Evolutionary conservation across 1,284 basidiomycete species (phyloP).

Genomic region (Ceratobasidium sp.): DNA sequence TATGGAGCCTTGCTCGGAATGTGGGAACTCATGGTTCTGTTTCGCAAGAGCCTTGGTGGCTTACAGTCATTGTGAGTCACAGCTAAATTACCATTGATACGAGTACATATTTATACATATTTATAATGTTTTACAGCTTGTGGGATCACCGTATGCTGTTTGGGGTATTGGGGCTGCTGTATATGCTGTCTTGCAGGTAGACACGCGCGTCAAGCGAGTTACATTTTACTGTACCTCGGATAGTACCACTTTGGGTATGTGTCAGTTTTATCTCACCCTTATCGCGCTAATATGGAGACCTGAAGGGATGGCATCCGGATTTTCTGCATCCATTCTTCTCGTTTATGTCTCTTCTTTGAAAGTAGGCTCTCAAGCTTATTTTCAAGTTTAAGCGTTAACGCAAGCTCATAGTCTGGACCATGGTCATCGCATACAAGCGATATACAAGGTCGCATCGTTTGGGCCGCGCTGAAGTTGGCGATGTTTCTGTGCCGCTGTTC

Average conservation of each 20-base stretch:
- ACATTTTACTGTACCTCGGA: slow-evolving; percentile 31
- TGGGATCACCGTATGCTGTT: slow-evolving; percentile 8
- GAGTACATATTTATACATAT: background rate
- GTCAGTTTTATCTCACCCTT: background rate
- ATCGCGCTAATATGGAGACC: background rate
- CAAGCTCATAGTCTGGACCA: slow-evolving; percentile 3
- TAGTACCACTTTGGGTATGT: background rate
- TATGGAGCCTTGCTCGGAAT: slow-evolving; percentile 21
- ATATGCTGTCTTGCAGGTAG: slow-evolving; percentile 1
- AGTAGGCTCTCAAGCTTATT: background rate
- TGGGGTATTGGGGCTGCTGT: slow-evolving; percentile 7
- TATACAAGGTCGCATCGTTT: slow-evolving; percentile 16
- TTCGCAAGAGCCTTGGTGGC: slow-evolving; percentile 15
- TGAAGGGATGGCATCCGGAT: slow-evolving; percentile 2
- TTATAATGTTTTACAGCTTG: slow-evolving; percentile 1
- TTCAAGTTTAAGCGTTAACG: background rate
- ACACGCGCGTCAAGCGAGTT: background rate
- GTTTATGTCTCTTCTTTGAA: slow-evolving; percentile 27
- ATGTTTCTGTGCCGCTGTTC: slow-evolving; percentile 19
- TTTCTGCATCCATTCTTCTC: background rate
- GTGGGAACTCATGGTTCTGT: slow-evolving; percentile 8
- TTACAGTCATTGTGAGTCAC: slow-evolving; percentile 7
- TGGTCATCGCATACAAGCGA: slow-evolving; percentile 14
- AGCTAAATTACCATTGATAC: no score
- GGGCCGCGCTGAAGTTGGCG: slow-evolving; percentile 26